These are phyloP conservation scores for Rhodamnia argentea DNA, from an alignment of 345 rosid species.

Conservation along the genomic window DNA sequence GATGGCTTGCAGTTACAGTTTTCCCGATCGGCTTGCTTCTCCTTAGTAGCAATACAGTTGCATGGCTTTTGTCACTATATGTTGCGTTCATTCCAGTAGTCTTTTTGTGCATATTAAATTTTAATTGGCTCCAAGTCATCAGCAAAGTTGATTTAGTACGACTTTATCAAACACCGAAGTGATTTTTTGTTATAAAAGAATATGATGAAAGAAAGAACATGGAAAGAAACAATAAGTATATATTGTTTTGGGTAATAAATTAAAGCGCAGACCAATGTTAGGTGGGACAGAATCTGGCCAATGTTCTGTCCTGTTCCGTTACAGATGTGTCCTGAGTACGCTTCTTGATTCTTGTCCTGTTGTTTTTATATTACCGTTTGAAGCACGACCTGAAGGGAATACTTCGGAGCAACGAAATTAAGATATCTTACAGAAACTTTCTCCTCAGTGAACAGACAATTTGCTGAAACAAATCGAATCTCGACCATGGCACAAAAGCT, in stretches of 20 bases:
- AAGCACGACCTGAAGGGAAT: neutral
- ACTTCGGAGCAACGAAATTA: neutral
- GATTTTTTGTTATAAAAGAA: neutral
- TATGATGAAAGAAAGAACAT: neutral
- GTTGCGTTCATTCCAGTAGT: neutral
- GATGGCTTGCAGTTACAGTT: neutral
- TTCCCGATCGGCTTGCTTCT: neutral
- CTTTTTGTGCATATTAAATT: neutral
- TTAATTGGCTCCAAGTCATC: neutral
- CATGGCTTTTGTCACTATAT: neutral
- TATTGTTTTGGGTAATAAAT: neutral
- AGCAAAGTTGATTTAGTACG: neutral
- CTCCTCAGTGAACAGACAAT: neutral
- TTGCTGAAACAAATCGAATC: neutral
- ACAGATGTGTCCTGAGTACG: neutral
- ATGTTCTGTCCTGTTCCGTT: neutral
- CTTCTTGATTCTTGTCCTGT: neutral
- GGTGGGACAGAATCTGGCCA: neutral
- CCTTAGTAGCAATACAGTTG: neutral
- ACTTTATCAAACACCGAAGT: neutral
- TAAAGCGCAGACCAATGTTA: neutral
- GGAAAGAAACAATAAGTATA: neutral
- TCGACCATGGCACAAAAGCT: neutral
- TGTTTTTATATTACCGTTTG: neutral
- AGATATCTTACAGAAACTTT: neutral